phyloP scores from a whole-genome alignment of 164 flowering plant genomes.

The grape (Vitis vinifera) region DNA sequence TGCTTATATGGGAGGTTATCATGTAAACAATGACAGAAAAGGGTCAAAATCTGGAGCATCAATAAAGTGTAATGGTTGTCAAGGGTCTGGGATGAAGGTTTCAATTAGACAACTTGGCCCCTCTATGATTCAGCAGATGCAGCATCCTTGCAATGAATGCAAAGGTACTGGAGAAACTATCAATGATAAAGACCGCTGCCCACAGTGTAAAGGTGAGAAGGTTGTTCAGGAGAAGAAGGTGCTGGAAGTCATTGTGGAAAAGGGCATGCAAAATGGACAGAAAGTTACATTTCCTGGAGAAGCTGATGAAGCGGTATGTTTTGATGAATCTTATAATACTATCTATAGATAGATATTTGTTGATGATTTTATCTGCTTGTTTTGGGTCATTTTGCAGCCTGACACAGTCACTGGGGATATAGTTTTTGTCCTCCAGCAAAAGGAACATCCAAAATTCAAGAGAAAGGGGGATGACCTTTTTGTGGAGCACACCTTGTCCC shows the following conservation, averaged over 20 bases:
- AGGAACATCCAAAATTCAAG: conserved; percentile 86
- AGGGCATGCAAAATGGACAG: conserved; percentile 92
- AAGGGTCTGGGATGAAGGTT: conserved; percentile 87
- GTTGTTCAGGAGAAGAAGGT: conserved; percentile 88
- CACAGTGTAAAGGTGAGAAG: conserved; percentile 87
- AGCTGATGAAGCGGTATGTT: conserved; percentile 87
- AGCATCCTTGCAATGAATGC: conserved; percentile 84
- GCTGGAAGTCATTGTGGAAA: conserved; percentile 80
- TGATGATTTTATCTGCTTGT: neutral
- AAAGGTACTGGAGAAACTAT: conserved; percentile 87
- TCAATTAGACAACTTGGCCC: conserved; percentile 84
- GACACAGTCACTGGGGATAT: conserved; percentile 86
- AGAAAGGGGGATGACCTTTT: conserved; percentile 86
- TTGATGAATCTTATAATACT: neutral
- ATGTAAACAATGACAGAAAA: conserved; percentile 39
- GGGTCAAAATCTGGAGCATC: conserved; percentile 91
- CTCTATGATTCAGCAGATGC: conserved; percentile 91
- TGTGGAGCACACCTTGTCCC: conserved; percentile 67
- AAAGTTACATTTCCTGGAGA: conserved; percentile 85
- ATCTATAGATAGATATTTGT: no score
- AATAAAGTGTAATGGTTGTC: conserved; percentile 66
- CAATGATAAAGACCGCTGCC: conserved; percentile 75
- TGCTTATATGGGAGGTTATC: neutral
- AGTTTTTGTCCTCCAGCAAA: conserved; percentile 79
- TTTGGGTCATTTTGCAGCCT: conserved; percentile 52